Evolutionary conservation across 2,329 filamentous ascomycete species (phyloP).

Genomic region (Neofusicoccum umdonicola): DNA sequence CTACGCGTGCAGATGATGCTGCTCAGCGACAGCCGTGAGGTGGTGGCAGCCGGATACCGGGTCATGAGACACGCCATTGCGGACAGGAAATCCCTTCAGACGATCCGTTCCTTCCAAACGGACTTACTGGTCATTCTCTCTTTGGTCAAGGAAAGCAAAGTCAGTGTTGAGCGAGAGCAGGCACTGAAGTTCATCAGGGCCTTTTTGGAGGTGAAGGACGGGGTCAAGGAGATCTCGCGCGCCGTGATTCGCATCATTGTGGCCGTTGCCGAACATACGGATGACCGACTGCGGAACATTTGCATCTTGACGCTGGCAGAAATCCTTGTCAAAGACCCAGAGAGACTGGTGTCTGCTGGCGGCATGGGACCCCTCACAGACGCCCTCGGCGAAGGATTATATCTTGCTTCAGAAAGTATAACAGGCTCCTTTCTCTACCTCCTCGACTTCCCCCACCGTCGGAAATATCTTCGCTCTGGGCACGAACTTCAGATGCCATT

Average conservation of each 20-base stretch:
- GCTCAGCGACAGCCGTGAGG: slow-evolving; percentile 90
- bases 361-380: slow-evolving; percentile 88
- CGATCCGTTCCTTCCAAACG: slow-evolving; percentile 81
- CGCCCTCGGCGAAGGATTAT: slow-evolving; percentile 83
- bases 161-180: slow-evolving; percentile 95
- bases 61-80: slow-evolving; percentile 94
- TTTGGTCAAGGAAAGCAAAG: slow-evolving; percentile 90
- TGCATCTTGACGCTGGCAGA: slow-evolving; percentile 91
- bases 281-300: slow-evolving; percentile 84
- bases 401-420: slow-evolving; percentile 88
- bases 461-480: slow-evolving; percentile 80
- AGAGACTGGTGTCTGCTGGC: slow-evolving; percentile 75
- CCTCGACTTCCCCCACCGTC: slow-evolving; percentile 76
- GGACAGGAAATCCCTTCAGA: slow-evolving; percentile 83
- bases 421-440: slow-evolving; percentile 86
- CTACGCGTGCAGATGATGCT: slow-evolving; percentile 93
- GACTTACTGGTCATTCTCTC: slow-evolving; percentile 91
- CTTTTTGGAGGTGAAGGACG: slow-evolving; percentile 93
- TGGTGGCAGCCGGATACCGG: slow-evolving; percentile 90
- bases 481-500: slow-evolving; percentile 85
- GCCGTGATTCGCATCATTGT: slow-evolving; percentile 86
- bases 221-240: slow-evolving; percentile 80
- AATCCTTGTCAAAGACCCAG: slow-evolving; percentile 82
- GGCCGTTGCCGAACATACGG: slow-evolving; percentile 80
- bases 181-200: slow-evolving; percentile 93